Conservation (phyloP, 2,329 filamentous ascomycete genomes). For the Sporothrix variecibatus region DNA sequence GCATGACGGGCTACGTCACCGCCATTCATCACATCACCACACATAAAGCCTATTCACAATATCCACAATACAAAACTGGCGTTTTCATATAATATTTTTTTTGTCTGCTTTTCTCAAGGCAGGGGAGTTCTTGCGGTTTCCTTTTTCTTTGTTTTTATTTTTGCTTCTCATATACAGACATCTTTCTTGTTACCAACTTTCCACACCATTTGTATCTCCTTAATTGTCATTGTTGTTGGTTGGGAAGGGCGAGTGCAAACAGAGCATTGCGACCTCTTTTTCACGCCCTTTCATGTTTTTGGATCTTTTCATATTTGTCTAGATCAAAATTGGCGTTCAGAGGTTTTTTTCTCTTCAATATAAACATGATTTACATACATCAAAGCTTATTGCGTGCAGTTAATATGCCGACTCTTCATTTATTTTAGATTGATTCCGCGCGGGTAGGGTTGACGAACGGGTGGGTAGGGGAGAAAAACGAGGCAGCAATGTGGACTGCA, state of each 20-base stretch:
- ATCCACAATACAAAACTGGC: constrained; percentile 15
- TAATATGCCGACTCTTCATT: not conserved
- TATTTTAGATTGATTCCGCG: constrained; percentile 7
- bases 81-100: constrained; percentile 3
- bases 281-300: not conserved
- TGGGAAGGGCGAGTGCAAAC: not conserved
- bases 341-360: not conserved
- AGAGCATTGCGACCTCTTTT: not conserved
- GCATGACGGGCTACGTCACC: not conserved
- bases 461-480: not conserved
- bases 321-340: constrained; percentile 1
- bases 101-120: not conserved
- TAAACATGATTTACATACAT: not conserved
- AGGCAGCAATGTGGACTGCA: not conserved
- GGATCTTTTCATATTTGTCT: not conserved
- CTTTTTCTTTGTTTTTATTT: not conserved
- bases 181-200: not conserved
- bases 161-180: not conserved
- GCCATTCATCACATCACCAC: not conserved
- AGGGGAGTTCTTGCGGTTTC: not conserved
- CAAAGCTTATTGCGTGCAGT: not conserved
- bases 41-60: not conserved
- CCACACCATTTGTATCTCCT: not conserved
- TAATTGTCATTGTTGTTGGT: not conserved
- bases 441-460: not conserved